Evolutionary conservation across 371 early-diverging fungal genomes (phyloP).

Genomic region (Haplosporangium sp.): DNA sequence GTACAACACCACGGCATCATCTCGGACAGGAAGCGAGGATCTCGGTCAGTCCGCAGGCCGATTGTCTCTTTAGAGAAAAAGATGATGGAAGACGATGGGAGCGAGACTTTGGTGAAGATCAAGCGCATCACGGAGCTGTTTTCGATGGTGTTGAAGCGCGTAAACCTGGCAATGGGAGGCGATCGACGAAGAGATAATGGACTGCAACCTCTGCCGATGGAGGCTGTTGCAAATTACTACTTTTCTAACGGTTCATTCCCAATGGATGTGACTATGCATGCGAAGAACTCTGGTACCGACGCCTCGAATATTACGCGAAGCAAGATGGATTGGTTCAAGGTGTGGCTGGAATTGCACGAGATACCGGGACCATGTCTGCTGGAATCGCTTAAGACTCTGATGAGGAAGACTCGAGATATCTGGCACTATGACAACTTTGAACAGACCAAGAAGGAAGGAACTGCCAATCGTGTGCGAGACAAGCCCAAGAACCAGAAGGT

Average conservation of each 20-base stretch:
- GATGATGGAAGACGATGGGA: constrained; percentile 41
- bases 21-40: neutral
- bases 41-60: neutral
- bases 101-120: constrained; percentile 45
- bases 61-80: constrained; percentile 3
- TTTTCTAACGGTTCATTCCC: constrained; percentile 21
- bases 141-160: constrained; percentile 35
- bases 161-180: constrained; percentile 25
- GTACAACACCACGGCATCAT: no score
- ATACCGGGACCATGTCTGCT: constrained; percentile 36
- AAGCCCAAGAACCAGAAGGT: neutral
- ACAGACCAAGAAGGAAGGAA: neutral
- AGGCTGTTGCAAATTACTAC: constrained; percentile 12
- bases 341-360: constrained; percentile 35
- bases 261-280: neutral
- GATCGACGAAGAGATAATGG: neutral
- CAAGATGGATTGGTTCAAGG: constrained; percentile 42
- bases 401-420: constrained; percentile 4
- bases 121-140: constrained; percentile 33
- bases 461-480: neutral
- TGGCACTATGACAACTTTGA: neutral
- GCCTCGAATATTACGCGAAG: neutral
- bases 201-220: neutral
- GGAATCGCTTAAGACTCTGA: constrained; percentile 15
- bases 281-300: neutral